Evolutionary conservation across 768 basidiomycete species (phyloP), one percentile per base, ranked within the genome.

Genomic region (Termitomyces sp.): DNA sequence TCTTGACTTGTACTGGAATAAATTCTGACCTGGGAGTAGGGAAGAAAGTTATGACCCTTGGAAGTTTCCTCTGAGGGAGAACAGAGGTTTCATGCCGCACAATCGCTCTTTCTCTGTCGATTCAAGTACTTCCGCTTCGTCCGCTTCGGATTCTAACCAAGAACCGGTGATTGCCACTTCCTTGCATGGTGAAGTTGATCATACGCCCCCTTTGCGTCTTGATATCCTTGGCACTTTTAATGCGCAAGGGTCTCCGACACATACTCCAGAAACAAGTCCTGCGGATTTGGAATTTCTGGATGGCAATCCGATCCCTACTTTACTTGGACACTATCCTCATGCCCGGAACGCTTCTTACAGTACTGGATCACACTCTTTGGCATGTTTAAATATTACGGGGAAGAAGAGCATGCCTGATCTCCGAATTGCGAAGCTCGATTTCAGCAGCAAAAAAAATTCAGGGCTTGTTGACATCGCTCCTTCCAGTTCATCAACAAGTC

Each of bases 371-470:
- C 74, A 65, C 59, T 72, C 62, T 60, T 68, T 74, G 59, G 69
- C 67, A 37, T 75, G 73, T 53, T 66, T 68, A 47, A 74, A 72
- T 32, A 68, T 86, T 32, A 65, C 72, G 2, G 77, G 77, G 34
- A 95, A 93, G 77, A 91, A 95, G 72, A 94, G 92, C 57, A 77
- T 96, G 56, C 94, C 95, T 7, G 93, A 97, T 67, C 75, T 96
- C 47, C 82, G 89, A 27, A 82, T 73, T 16, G 74, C 78, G 32
- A 81, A 77, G 46, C 66, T 80, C 39, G 75, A 74, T 53, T 71
- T 74, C 59, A 65, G 57, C 59, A 67, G 57, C 56, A 62, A 57
- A 53, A 68, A 68, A 53, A 56, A 62, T 53, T 67, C 68, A 16
- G 71, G 72, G 30, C 57, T 67, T 34, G 60, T 66, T 24, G 62